Base-by-base conservation (phyloP, 257 asterid species). In the Ehretia macrophylla region DNA sequence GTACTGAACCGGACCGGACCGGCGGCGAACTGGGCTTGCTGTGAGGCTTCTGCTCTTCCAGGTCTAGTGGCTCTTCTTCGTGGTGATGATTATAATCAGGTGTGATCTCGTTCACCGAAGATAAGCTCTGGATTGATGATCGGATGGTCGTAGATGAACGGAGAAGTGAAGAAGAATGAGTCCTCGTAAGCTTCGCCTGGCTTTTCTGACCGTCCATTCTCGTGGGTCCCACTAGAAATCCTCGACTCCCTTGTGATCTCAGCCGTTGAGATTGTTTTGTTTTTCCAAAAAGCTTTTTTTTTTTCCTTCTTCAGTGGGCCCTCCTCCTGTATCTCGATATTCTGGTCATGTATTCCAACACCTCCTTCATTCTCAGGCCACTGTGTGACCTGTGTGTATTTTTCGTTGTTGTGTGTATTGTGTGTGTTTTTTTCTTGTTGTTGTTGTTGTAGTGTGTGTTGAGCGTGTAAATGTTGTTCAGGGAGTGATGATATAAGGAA, bases 41-140 rank as follows among this genome's bases (percentile, higher is more conserved):
- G 17, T 93, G 99, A 5, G 83, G 96, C 85, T 93, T 93, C 76
- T 89, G 99, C 59, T 93, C 99, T 74, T 93, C 99, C 48, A 89
- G 71, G 73, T 93, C 81, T 53, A 23, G 54, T 8, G 49, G 91
- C 14, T 66, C 73, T 1, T 61, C 65, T 10, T 77, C 84, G 16
- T 42, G 47, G 47, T 42, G 12, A 10, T 42, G 47, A 42, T 42
- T 4, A 0, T 73, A 76, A 72, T 79, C 87, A 21, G 78, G 53
- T 12, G 68, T 59, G 53, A 84, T 82, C 84, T 86, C 94, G 71
- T 65, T 78, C 66, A 84, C 81, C 22, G 96, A 91, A 27, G 95
- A 76, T 39, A 86, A 75, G 75, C 96, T 88, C 5, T 88, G 95
- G 55, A 89, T 86, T 21, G 98, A 84, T 0, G 97, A 86, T 64